These are phyloP conservation scores for Cnidoscolus chayamansa DNA, from an alignment of 441 rosid genomes.

Conservation along the genomic window DNA sequence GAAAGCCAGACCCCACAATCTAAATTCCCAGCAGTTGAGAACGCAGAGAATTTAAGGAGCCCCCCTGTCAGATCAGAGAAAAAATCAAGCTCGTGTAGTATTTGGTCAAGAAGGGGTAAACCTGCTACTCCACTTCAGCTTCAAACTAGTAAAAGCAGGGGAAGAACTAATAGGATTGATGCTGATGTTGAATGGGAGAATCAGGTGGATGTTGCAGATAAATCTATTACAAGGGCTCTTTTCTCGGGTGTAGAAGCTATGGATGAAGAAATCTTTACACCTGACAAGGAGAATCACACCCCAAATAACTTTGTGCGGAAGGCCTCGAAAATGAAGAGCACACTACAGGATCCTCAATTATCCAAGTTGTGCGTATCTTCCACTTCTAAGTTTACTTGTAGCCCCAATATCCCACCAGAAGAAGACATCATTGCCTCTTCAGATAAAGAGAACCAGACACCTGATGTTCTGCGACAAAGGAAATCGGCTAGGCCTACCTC, in stretches of 20 bases:
- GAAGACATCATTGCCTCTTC: slow-evolving; percentile 33
- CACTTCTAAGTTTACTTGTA: slow-evolving; percentile 28
- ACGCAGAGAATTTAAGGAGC: slow-evolving; percentile 34
- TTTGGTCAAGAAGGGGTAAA: slow-evolving; percentile 85
- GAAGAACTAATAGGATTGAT: slow-evolving; percentile 31
- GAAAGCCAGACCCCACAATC: slow-evolving; percentile 40
- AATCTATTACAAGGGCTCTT: slow-evolving; percentile 28
- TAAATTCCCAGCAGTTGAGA: slow-evolving; percentile 29
- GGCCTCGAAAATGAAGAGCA: slow-evolving; percentile 43
- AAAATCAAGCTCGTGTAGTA: slow-evolving; percentile 35
- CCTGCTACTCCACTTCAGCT: slow-evolving; percentile 51
- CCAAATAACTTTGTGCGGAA: slow-evolving; percentile 47
- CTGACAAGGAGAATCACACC: slow-evolving; percentile 77
- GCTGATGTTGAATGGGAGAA: slow-evolving; percentile 33
- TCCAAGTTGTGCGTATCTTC: slow-evolving; percentile 19
- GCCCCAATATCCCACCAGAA: slow-evolving; percentile 33
- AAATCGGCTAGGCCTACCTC: slow-evolving; percentile 25
- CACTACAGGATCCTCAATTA: slow-evolving; percentile 36
- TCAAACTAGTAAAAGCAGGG: slow-evolving; percentile 47
- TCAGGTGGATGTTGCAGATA: slow-evolving; percentile 29
- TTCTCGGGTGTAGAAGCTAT: slow-evolving; percentile 34
- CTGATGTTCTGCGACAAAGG: slow-evolving; percentile 31
- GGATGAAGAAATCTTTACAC: slow-evolving; percentile 60
- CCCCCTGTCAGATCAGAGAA: slow-evolving; percentile 30
- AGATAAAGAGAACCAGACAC: slow-evolving; percentile 51